Conservation (phyloP, 177 flowering plant genomes). For the Vitis hybrid region DNA sequence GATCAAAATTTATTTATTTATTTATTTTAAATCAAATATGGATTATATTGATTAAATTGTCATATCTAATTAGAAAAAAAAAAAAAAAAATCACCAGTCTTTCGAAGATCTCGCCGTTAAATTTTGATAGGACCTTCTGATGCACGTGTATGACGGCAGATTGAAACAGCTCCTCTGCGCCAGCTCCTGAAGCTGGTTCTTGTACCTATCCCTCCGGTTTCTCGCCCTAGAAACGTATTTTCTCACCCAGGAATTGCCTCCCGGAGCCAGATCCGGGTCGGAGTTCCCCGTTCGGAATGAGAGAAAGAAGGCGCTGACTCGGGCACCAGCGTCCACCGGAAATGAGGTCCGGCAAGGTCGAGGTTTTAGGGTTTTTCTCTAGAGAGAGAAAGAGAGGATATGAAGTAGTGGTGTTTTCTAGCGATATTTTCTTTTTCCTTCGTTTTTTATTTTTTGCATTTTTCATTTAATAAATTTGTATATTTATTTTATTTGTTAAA, state of each 20-base stretch:
- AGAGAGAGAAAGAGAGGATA: constrained; percentile 9
- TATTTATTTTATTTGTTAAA: constrained; percentile 4
- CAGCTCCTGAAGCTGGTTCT: constrained; percentile 99
- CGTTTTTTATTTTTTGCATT: not conserved
- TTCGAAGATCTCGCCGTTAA: constrained; percentile 91
- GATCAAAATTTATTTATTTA: too few species aligned
- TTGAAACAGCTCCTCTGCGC: constrained; percentile 99
- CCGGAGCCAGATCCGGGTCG: constrained; percentile 16
- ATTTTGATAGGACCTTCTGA: constrained; percentile 97
- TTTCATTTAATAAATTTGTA: not conserved
- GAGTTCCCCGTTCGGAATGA: not conserved
- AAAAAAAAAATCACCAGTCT: constrained; percentile 7
- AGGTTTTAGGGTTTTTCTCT: constrained; percentile 19
- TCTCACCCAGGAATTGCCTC: constrained; percentile 1
- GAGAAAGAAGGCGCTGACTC: not conserved
- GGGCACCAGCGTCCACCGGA: not conserved
- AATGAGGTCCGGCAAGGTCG: constrained; percentile 7
- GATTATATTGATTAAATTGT: too few species aligned
- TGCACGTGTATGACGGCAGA: constrained; percentile 83
- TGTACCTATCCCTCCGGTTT: constrained; percentile 47
- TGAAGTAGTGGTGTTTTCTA: too few species aligned
- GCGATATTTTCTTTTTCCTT: too few species aligned
- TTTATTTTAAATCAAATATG: too few species aligned
- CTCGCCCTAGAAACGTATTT: not conserved
- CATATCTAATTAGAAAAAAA: too few species aligned